A percentile compares a stretch with the other conserved stretches of the same genome.
Evolutionary conservation across 345 rosid genomes (phyloP).

Genomic region (Hibiscus mutabilis): DNA sequence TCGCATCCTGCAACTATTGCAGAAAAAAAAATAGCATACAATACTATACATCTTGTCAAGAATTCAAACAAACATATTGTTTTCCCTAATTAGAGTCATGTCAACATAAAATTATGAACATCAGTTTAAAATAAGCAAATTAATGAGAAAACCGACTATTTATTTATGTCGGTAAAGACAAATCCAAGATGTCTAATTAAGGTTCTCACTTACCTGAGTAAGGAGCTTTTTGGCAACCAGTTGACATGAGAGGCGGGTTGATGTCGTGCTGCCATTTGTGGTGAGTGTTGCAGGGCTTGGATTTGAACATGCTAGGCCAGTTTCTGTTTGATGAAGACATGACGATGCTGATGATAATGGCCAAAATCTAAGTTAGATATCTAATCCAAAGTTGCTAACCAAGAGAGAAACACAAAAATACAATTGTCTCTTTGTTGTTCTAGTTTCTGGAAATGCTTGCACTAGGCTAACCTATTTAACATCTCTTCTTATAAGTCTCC

Average conservation of each 20-base stretch:
- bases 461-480: constrained; percentile 13
- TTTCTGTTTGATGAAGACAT: constrained; percentile 99
- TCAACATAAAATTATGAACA: not conserved
- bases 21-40: not conserved
- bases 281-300: constrained; percentile 84
- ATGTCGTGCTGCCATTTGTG: constrained; percentile 94
- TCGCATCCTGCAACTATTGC: constrained; percentile 49
- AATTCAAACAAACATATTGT: not conserved
- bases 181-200: not conserved
- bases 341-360: constrained; percentile 11
- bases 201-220: constrained; percentile 43
- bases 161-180: constrained; percentile 3
- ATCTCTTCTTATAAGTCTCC: constrained; percentile 51
- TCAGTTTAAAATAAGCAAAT: not conserved
- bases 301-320: constrained; percentile 99
- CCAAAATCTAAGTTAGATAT: constrained; percentile 4
- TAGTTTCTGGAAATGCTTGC: constrained; percentile 16
- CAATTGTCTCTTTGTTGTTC: constrained; percentile 34
- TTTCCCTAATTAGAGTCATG: not conserved
- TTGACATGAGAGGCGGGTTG: constrained; percentile 51
- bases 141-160: constrained; percentile 5
- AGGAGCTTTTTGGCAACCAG: constrained; percentile 51
- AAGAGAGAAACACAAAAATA: not conserved
- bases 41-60: not conserved
- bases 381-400: constrained; percentile 3